Evolutionary conservation across 192 early-diverging fungal genomes (phyloP).

Genomic region (Radiomyces spectabilis): DNA sequence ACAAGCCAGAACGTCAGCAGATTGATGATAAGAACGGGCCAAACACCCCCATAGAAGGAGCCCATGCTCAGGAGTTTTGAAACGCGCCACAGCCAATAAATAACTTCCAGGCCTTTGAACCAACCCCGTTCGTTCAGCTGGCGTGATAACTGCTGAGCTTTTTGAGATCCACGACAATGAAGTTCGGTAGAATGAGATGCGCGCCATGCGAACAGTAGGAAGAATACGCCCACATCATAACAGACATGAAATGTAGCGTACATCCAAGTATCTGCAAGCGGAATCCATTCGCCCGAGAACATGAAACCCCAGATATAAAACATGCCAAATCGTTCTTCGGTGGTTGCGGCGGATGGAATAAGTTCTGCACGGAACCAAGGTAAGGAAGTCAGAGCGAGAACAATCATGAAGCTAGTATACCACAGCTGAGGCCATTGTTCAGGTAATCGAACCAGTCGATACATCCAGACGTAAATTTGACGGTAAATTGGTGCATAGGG

Average conservation of each 20-base stretch:
- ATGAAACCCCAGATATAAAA: slow-evolving; percentile 51
- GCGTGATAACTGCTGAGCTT: neutral
- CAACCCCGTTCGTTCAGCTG: neutral
- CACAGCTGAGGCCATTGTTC: slow-evolving; percentile 15
- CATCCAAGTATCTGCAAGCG: slow-evolving; percentile 47
- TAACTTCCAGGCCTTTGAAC: slow-evolving; percentile 10
- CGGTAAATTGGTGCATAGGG: neutral
- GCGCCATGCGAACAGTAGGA: slow-evolving; percentile 11
- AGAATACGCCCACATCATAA: slow-evolving; percentile 10
- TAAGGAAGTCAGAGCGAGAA: slow-evolving; percentile 39
- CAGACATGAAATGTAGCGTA: slow-evolving; percentile 11
- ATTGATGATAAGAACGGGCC: slow-evolving; percentile 6
- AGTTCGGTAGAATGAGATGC: slow-evolving; percentile 8
- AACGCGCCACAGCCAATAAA: slow-evolving; percentile 11
- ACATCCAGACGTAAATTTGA: slow-evolving; percentile 35
- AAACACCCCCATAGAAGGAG: slow-evolving; percentile 13
- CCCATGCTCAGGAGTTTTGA: slow-evolving; percentile 1
- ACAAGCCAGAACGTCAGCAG: neutral
- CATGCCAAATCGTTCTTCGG: slow-evolving; percentile 30
- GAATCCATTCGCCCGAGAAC: slow-evolving; percentile 34
- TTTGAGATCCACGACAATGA: slow-evolving; percentile 1
- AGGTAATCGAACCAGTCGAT: slow-evolving; percentile 29
- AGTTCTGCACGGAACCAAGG: slow-evolving; percentile 69
- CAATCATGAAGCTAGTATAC: slow-evolving; percentile 27
- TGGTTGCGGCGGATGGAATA: slow-evolving; percentile 37